Evolutionary conservation across 208 protist genomes (phyloP).

Genomic region (Trypanosoma grayi): DNA sequence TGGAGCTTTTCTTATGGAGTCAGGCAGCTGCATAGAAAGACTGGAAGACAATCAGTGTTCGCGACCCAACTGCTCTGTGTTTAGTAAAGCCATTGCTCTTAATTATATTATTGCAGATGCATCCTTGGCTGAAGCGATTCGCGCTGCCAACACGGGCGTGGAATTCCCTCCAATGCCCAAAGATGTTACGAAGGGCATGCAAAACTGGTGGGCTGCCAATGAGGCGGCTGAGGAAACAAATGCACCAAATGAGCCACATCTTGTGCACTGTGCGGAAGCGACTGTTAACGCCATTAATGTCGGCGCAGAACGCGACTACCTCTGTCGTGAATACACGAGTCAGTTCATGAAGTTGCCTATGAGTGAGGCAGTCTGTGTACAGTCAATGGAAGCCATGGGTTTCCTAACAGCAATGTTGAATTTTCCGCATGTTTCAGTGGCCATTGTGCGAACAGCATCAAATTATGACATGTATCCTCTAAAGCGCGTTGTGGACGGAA

Average conservation of each 20-base stretch:
- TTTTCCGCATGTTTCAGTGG: conserved; percentile 32
- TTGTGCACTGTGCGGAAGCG: conserved; percentile 54
- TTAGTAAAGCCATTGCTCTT: conserved; percentile 19
- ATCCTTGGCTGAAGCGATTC: conserved; percentile 30
- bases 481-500: conserved; percentile 1
- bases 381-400: conserved; percentile 56
- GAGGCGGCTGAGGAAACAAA: conserved; percentile 30
- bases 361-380: conserved; percentile 50
- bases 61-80: conserved; percentile 42
- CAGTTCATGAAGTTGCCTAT: conserved; percentile 29
- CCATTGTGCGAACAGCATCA: conserved; percentile 47
- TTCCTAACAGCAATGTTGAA: conserved; percentile 33
- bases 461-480: conserved; percentile 62
- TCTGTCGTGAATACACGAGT: conserved; percentile 61
- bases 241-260: conserved; percentile 11
- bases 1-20: conserved; percentile 39
- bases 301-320: conserved; percentile 52
- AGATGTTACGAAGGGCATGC: conserved; percentile 25
- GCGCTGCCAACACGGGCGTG: conserved; percentile 31
- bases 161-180: conserved; percentile 36
- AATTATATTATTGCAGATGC: conserved; percentile 36
- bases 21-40: conserved; percentile 39
- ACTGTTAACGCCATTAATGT: conserved; percentile 45
- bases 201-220: conserved; percentile 42
- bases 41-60: conserved; percentile 40